phyloP scores from a whole-genome alignment of 2,329 filamentous ascomycete genomes.

The Calonectria honghensis region DNA sequence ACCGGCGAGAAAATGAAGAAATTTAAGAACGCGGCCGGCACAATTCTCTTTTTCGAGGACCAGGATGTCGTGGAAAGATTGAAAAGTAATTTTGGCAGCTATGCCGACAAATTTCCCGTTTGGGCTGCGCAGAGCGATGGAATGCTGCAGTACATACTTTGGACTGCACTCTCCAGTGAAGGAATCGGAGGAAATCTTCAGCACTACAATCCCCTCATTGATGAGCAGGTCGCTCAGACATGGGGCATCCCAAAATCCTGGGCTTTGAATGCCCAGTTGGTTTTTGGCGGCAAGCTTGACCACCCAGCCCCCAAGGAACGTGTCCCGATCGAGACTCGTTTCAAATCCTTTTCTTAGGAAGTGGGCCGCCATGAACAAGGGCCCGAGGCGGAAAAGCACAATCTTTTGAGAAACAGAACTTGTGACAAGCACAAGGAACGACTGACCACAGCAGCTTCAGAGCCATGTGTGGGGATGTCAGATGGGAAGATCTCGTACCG shows the following conservation, averaged over 20 bases:
- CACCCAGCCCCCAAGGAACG: conserved; percentile 12
- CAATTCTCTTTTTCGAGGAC: conserved; percentile 41
- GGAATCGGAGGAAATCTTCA: conserved; percentile 42
- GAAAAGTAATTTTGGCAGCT: not conserved
- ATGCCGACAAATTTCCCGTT: conserved; percentile 5
- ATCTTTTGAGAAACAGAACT: not conserved
- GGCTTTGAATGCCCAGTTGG: conserved; percentile 42
- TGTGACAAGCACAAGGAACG: not conserved
- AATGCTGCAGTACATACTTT: conserved; percentile 41
- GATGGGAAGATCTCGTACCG: no score
- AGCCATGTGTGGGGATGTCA: not conserved
- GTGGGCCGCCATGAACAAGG: not conserved
- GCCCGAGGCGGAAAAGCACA: not conserved
- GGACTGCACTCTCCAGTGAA: conserved; percentile 37
- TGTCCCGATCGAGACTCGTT: conserved; percentile 4
- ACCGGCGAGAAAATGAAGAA: conserved; percentile 31
- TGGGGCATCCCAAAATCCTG: conserved; percentile 41
- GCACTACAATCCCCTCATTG: conserved; percentile 40
- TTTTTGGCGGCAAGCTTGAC: conserved; percentile 35
- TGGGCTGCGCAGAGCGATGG: conserved; percentile 37
- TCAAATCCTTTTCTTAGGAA: conserved; percentile 18
- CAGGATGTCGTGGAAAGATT: conserved; percentile 32
- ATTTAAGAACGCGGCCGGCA: conserved; percentile 11
- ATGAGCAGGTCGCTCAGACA: conserved; percentile 37
- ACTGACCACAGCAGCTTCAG: not conserved